Base-by-base conservation (phyloP, 805 yeast genomes). In the Sugiyamaella lignohabitans region DNA sequence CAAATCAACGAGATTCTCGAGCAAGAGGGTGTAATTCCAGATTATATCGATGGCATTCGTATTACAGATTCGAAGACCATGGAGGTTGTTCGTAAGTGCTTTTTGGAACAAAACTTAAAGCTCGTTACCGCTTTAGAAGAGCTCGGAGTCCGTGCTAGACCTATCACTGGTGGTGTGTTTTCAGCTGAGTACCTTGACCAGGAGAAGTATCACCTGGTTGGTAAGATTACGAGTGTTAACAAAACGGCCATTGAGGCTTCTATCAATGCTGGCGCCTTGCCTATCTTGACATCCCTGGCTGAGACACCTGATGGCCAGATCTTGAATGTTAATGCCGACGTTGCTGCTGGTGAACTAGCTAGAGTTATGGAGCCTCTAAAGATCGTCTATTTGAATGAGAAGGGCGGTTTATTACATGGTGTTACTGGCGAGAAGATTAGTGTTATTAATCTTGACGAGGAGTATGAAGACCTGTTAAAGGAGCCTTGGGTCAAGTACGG, bases 401-500 rank as follows among this genome's bases (percentile, higher is more conserved):
- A 93, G 69, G 99, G 99, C 59, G 99, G 98, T 53, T 84, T 93
- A 54, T 79, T 87, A 60, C 87, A 93, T 62, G 98, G 98, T 48
- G 80, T 76, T 57, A 85, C 95, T 16, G 89, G 93, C 42, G 95
- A 89, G 63, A 89, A 85, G 64, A 80, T 93, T 52, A 82, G 93
- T 37, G 82, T 78, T 49, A 93, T 93, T 65, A 93, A 93, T 66
- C 75, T 93, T 61, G 98, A 93, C 64, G 98, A 93, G 71, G 98
- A 93, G 70, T 93, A 84, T 62, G 96, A 89, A 35, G 85, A 77
- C 44, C 73, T 93, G 59, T 72, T 93, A 80, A 84, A 88, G 65
- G 88, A 93, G 69, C 78, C 93, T 24, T 93, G 99, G 99, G 98
- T 93, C 58, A 91, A 93, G 67, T 93, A 91, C 67, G 99, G 99